These are phyloP conservation scores for Ciborinia camelliae DNA, from an alignment of 2,329 filamentous ascomycete species.

Conservation along the genomic window DNA sequence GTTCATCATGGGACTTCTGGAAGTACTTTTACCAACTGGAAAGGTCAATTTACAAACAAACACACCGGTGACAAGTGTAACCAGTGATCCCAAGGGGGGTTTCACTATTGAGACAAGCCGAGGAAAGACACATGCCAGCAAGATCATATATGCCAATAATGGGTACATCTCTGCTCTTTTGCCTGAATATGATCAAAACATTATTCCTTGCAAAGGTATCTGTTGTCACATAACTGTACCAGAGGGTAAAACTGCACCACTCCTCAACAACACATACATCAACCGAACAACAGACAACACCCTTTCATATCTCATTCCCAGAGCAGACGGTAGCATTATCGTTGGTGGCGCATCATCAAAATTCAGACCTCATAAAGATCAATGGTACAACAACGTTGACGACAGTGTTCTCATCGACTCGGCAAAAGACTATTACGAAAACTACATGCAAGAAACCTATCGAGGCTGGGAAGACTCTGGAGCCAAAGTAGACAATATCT, in stretches of 20 bases:
- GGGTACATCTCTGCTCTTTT: slow-evolving; percentile 61
- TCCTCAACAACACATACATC: slow-evolving; percentile 27
- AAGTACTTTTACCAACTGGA: slow-evolving; percentile 44
- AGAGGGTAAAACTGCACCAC: slow-evolving; percentile 22
- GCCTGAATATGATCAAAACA: slow-evolving; percentile 48
- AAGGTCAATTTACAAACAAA: slow-evolving; percentile 51
- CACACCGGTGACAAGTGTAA: slow-evolving; percentile 43
- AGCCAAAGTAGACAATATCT: slow-evolving; percentile 37
- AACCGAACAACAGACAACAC: slow-evolving; percentile 19
- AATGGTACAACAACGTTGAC: slow-evolving; percentile 48
- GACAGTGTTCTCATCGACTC: slow-evolving; percentile 45
- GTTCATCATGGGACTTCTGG: slow-evolving; percentile 51
- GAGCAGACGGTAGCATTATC: slow-evolving; percentile 34
- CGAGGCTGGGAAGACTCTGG: slow-evolving; percentile 45
- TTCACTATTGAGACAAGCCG: slow-evolving; percentile 52
- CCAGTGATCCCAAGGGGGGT: slow-evolving; percentile 23
- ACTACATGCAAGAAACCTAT: slow-evolving; percentile 41
- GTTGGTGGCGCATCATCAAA: slow-evolving; percentile 43
- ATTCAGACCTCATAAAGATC: slow-evolving; percentile 34
- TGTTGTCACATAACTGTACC: slow-evolving; percentile 40
- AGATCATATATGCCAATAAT: slow-evolving; percentile 64
- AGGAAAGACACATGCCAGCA: slow-evolving; percentile 51
- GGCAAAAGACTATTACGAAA: slow-evolving; percentile 43
- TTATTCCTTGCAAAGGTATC: slow-evolving; percentile 55
- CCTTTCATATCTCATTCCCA: slow-evolving; percentile 33